Conservation (phyloP, 1,139 yeast species). For the Spencermartinsiella ligniputridi region DNA sequence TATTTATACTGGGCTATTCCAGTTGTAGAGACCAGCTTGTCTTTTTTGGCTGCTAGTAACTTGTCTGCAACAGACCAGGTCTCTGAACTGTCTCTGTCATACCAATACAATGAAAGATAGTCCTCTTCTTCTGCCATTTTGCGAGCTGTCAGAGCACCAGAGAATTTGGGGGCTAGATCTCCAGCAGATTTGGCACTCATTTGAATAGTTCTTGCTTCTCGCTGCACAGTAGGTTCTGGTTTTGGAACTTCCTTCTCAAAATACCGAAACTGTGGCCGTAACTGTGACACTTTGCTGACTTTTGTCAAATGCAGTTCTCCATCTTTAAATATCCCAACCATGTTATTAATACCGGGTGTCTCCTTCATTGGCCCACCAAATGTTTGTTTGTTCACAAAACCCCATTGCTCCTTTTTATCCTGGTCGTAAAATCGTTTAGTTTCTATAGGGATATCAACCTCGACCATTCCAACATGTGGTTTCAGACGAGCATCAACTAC, state of each 20-base stretch:
- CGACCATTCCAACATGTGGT: conserved; percentile 54
- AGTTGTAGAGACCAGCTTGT: conserved; percentile 22
- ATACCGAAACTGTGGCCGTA: conserved; percentile 77
- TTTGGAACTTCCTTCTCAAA: conserved; percentile 40
- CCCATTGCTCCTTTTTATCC: conserved; percentile 60
- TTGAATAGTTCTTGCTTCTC: conserved; percentile 60
- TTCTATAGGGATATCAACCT: conserved; percentile 68
- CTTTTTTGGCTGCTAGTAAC: conserved; percentile 25
- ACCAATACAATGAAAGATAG: conserved; percentile 49
- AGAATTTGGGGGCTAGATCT: conserved; percentile 57
- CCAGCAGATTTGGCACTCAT: conserved; percentile 70
- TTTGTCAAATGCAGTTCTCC: conserved; percentile 61
- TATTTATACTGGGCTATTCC: conserved; percentile 6
- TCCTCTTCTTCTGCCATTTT: conserved; percentile 74
- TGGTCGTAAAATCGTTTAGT: conserved; percentile 61
- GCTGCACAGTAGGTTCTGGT: conserved; percentile 41
- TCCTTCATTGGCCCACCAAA: conserved; percentile 49
- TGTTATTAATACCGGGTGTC: conserved; percentile 48
- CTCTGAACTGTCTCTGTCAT: conserved; percentile 37
- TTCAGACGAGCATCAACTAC: conserved; percentile 55
- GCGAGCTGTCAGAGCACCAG: conserved; percentile 74
- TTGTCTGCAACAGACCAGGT: conserved; percentile 35
- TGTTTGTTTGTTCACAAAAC: conserved; percentile 53
- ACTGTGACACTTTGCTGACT: conserved; percentile 63
- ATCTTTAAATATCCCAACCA: conserved; percentile 47